Conservation (phyloP, 2,329 filamentous ascomycete genomes). For the Microascus cirrosus region DNA sequence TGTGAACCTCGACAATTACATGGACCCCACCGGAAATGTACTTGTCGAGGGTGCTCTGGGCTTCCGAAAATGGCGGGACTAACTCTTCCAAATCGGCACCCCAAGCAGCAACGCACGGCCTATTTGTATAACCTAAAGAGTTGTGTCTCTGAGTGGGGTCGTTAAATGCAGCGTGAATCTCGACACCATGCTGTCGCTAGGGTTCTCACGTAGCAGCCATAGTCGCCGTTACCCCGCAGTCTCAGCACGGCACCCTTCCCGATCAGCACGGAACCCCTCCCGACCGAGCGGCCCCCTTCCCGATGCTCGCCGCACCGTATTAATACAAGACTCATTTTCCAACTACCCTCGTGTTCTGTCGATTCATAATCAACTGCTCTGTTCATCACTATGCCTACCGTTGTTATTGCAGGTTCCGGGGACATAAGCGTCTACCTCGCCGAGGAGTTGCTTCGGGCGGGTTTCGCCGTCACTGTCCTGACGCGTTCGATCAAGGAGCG, state of each 20-base stretch:
- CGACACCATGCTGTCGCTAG: background rate
- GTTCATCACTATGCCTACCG: background rate
- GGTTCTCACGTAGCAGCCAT: background rate
- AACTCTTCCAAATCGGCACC: too few species aligned
- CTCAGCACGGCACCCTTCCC: background rate
- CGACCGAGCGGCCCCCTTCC: background rate
- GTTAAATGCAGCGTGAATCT: background rate
- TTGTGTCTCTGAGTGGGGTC: background rate
- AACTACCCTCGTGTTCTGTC: background rate
- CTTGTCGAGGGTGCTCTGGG: too few species aligned
- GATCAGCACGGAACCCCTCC: background rate
- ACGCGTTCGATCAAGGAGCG: conserved; percentile 6
- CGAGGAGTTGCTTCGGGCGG: conserved; percentile 7
- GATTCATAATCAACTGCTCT: background rate
- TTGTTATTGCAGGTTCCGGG: conserved; percentile 10
- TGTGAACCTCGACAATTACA: too few species aligned
- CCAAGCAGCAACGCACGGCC: too few species aligned
- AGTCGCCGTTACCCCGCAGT: background rate
- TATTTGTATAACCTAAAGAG: too few species aligned
- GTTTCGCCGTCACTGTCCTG: conserved; percentile 7
- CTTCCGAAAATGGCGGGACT: too few species aligned
- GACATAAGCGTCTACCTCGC: conserved; percentile 8
- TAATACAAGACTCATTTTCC: background rate
- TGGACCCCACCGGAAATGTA: too few species aligned
- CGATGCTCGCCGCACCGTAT: background rate